phyloP scores from a whole-genome alignment of 2,329 filamentous ascomycete species.

The Lecanicillium sp. region DNA sequence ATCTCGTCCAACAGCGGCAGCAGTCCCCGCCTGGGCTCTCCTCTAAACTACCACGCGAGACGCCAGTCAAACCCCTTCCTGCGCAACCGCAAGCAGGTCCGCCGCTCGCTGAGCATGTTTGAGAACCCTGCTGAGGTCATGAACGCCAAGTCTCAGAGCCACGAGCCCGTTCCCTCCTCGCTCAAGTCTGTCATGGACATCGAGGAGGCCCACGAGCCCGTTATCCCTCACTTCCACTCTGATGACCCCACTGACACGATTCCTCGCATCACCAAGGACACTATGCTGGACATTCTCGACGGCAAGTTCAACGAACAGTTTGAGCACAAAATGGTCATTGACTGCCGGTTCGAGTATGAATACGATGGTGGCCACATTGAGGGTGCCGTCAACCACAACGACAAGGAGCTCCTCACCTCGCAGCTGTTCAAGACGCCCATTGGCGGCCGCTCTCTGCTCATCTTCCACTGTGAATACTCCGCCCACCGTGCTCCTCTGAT shows the following conservation, averaged over 20 bases:
- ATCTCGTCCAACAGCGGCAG: conserved; percentile 46
- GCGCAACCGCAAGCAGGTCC: conserved; percentile 80
- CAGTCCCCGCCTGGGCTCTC: conserved; percentile 66
- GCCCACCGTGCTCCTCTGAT: conserved; percentile 93
- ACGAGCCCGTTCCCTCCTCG: conserved; percentile 36
- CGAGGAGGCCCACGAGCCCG: conserved; percentile 66
- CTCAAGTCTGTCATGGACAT: conserved; percentile 77
- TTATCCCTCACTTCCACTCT: conserved; percentile 76
- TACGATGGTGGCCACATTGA: conserved; percentile 95
- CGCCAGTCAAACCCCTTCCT: conserved; percentile 66
- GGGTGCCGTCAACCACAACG: conserved; percentile 91
- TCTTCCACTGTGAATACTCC: conserved; percentile 98
- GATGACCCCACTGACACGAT: conserved; percentile 79
- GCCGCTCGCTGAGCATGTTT: conserved; percentile 96
- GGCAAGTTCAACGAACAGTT: conserved; percentile 73
- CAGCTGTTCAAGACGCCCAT: conserved; percentile 69
- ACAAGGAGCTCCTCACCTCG: conserved; percentile 78
- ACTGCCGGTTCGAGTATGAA: conserved; percentile 98
- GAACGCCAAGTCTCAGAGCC: conserved; percentile 63
- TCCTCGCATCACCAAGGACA: conserved; percentile 77
- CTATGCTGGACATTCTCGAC: conserved; percentile 80
- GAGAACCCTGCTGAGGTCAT: conserved; percentile 85
- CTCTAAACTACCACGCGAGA: conserved; percentile 62
- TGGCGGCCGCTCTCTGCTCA: conserved; percentile 67
- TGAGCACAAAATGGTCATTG: conserved; percentile 79